These are phyloP conservation scores for Lactarius akahatsu DNA, from an alignment of 768 basidiomycete species.

Conservation along the genomic window DNA sequence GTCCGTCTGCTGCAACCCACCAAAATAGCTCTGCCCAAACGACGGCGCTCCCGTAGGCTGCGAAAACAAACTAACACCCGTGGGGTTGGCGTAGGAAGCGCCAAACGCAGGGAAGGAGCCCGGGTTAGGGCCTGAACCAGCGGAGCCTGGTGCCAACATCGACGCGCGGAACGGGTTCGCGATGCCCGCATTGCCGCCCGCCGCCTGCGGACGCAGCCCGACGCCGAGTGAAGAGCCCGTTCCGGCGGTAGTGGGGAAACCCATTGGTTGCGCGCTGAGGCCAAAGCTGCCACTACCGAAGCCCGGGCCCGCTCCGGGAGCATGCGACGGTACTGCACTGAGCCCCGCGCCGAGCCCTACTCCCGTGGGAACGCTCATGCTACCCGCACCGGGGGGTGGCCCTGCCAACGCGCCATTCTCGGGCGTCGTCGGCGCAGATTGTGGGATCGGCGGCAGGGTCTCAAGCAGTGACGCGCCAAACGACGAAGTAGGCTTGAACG, in stretches of 20 bases:
- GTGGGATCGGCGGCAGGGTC: slow-evolving; percentile 65
- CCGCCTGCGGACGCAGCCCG: slow-evolving; percentile 43
- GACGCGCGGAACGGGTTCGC: slow-evolving; percentile 47
- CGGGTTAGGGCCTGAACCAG: slow-evolving; percentile 27
- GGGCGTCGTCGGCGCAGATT: slow-evolving; percentile 52
- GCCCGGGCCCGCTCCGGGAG: not conserved
- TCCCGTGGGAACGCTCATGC: slow-evolving; percentile 1
- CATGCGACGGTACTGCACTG: too few species aligned
- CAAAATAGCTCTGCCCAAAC: slow-evolving; percentile 30
- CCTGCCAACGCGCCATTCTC: not conserved
- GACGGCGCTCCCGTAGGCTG: slow-evolving; percentile 25
- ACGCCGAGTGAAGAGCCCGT: slow-evolving; percentile 30
- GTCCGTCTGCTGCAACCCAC: slow-evolving; percentile 26
- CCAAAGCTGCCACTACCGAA: slow-evolving; percentile 15
- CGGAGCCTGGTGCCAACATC: slow-evolving; percentile 33
- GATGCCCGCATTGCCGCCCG: slow-evolving; percentile 37
- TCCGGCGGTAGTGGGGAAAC: slow-evolving; percentile 11
- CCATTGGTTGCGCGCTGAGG: slow-evolving; percentile 29
- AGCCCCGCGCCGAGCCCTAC: slow-evolving; percentile 6
- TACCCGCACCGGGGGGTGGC: not conserved
- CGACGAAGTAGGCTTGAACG: slow-evolving; percentile 53
- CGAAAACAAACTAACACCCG: slow-evolving; percentile 26
- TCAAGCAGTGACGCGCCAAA: slow-evolving; percentile 54
- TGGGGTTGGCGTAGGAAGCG: slow-evolving; percentile 1
- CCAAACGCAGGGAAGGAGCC: slow-evolving; percentile 33